phyloP scores from a whole-genome alignment of 495 filamentous ascomycete genomes.

The Daldinia decipiens region DNA sequence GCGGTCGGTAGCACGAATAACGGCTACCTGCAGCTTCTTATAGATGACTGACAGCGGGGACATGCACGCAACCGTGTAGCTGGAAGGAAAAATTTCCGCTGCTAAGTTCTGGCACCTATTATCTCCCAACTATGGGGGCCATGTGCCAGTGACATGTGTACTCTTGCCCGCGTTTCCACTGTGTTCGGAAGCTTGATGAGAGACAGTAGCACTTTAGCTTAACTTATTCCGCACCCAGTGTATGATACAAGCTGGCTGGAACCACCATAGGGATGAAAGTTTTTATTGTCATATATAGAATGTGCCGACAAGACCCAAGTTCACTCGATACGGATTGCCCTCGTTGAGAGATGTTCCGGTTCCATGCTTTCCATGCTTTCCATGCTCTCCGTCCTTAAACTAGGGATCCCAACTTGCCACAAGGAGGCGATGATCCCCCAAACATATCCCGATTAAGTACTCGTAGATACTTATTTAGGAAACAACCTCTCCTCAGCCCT shows the following conservation, averaged over 20 bases:
- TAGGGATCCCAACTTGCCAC: constrained; percentile 2
- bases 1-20: constrained; percentile 35
- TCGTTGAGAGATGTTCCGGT: not conserved
- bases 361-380: not conserved
- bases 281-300: not conserved
- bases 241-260: constrained; percentile 9
- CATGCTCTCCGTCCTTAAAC: constrained; percentile 2
- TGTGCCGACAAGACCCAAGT: constrained; percentile 5
- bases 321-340: constrained; percentile 34
- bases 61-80: constrained; percentile 44
- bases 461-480: constrained; percentile 11
- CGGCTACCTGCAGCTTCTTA: constrained; percentile 42
- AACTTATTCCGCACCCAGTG: constrained; percentile 4
- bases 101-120: constrained; percentile 24
- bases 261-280: not conserved
- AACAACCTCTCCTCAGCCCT: constrained; percentile 19
- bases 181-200: constrained; percentile 32
- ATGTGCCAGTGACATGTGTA: constrained; percentile 30
- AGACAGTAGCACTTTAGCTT: constrained; percentile 17
- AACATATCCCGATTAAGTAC: constrained; percentile 8
- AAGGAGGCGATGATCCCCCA: constrained; percentile 6
- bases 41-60: constrained; percentile 48
- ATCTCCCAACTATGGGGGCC: constrained; percentile 16
- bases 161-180: constrained; percentile 11
- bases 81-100: constrained; percentile 46